phyloP scores from a whole-genome alignment of 75 land plant species.

The Pinus albicaulis region DNA sequence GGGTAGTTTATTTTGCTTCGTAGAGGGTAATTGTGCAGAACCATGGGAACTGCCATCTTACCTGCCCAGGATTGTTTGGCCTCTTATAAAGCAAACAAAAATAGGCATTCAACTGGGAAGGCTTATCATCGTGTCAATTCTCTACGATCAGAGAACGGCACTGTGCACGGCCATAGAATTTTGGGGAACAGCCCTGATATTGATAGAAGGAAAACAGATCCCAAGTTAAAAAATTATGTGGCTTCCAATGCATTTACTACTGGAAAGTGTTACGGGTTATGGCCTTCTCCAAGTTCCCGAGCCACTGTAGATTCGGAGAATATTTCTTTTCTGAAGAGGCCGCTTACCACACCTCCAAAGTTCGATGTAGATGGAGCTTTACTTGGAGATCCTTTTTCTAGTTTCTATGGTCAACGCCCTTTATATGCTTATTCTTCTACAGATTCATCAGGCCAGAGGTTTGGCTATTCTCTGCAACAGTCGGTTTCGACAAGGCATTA shows the following conservation, averaged over 20 bases:
- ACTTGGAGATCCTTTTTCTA: neutral
- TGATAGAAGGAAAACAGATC: neutral
- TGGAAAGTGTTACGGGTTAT: neutral
- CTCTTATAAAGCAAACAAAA: slow-evolving; percentile 3
- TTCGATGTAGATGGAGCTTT: neutral
- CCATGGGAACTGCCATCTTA: slow-evolving; percentile 7
- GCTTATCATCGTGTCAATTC: neutral
- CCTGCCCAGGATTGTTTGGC: neutral
- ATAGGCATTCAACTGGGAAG: neutral
- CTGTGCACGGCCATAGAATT: neutral
- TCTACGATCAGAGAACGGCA: neutral
- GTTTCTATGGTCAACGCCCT: neutral
- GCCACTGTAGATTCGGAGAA: neutral
- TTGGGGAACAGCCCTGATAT: neutral
- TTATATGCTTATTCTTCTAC: neutral
- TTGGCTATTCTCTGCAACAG: neutral
- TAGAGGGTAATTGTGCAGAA: neutral
- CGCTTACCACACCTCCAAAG: neutral
- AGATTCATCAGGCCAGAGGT: no score
- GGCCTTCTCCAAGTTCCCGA: neutral
- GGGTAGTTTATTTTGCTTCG: neutral
- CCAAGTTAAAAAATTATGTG: neutral
- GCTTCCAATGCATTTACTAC: neutral
- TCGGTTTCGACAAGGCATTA: neutral
- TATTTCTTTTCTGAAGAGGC: neutral